Conservation (phyloP, 129 eudicot genomes). For the Pseudognaphalium luteoalbum region DNA sequence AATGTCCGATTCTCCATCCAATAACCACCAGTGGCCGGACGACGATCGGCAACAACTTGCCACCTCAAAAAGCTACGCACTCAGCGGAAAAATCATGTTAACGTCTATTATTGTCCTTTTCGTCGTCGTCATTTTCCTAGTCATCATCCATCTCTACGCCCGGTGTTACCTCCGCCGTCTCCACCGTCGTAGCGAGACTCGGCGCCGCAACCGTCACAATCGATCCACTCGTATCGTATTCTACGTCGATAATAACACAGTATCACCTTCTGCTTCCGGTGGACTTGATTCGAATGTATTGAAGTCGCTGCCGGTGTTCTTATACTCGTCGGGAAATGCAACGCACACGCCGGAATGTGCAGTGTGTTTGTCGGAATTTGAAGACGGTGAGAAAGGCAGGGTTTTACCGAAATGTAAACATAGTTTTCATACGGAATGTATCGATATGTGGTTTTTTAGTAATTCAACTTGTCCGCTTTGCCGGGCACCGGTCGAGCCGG, state of each 20-base stretch:
- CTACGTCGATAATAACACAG: constrained; percentile 39
- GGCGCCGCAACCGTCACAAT: constrained; percentile 44
- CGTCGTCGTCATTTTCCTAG: constrained; percentile 55
- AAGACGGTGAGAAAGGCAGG: constrained; percentile 59
- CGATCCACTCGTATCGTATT: constrained; percentile 51
- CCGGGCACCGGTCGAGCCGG: constrained; percentile 71
- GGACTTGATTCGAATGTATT: constrained; percentile 51
- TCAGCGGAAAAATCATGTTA: constrained; percentile 84
- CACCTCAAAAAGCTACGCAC: constrained; percentile 46
- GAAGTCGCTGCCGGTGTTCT: constrained; percentile 56
- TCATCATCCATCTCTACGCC: constrained; percentile 67
- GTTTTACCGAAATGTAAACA: constrained; percentile 79
- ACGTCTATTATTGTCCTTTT: constrained; percentile 66
- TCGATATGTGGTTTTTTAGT: constrained; percentile 87
- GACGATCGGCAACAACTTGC: background rate
- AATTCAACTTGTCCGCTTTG: constrained; percentile 90
- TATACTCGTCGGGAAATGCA: constrained; percentile 33
- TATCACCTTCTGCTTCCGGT: background rate
- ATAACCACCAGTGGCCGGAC: background rate
- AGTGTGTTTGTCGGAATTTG: constrained; percentile 92
- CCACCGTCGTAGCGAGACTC: constrained; percentile 45
- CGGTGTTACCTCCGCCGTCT: constrained; percentile 66
- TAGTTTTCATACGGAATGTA: constrained; percentile 70
- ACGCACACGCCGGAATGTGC: constrained; percentile 58
- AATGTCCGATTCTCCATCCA: constrained; percentile 16